Evolutionary conservation across 441 rosid genomes (phyloP).

Genomic region (Theobroma grandiflorum): DNA sequence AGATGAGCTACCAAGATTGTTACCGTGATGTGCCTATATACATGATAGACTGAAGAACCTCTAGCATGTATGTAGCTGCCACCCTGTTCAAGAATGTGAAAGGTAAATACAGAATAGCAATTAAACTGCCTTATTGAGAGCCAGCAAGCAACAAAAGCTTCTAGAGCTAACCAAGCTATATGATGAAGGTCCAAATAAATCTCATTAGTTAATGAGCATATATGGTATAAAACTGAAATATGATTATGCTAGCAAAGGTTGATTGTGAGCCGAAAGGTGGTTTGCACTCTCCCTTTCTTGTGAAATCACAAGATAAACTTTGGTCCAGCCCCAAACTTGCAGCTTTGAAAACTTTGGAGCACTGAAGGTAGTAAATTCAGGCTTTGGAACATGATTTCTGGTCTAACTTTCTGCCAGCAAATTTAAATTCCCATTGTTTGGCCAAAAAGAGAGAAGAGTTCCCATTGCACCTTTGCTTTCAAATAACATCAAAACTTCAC

Average conservation of each 20-base stretch:
- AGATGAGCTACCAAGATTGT: conserved; percentile 8
- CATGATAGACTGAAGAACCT: conserved; percentile 75
- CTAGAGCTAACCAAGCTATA: not conserved
- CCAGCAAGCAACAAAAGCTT: not conserved
- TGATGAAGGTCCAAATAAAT: not conserved
- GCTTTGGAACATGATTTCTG: not conserved
- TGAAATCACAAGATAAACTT: not conserved
- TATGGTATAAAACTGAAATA: not conserved
- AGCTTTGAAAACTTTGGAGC: not conserved
- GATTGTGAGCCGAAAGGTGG: not conserved
- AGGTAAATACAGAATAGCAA: conserved; percentile 27
- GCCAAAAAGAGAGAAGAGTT: not conserved
- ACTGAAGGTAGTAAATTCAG: not conserved
- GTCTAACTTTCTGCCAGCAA: not conserved
- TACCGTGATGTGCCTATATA: conserved; percentile 82
- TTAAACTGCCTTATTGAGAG: not conserved
- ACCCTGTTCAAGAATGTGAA: conserved; percentile 53
- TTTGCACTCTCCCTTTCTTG: not conserved
- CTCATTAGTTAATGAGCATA: not conserved
- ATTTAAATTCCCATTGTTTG: not conserved
- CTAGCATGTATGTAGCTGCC: conserved; percentile 89
- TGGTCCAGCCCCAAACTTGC: conserved; percentile 2
- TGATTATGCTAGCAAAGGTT: not conserved
- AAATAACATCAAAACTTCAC: not conserved
- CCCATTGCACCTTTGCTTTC: not conserved